phyloP scores from a whole-genome alignment of 805 yeast genomes.

The Candida succiphila region DNA sequence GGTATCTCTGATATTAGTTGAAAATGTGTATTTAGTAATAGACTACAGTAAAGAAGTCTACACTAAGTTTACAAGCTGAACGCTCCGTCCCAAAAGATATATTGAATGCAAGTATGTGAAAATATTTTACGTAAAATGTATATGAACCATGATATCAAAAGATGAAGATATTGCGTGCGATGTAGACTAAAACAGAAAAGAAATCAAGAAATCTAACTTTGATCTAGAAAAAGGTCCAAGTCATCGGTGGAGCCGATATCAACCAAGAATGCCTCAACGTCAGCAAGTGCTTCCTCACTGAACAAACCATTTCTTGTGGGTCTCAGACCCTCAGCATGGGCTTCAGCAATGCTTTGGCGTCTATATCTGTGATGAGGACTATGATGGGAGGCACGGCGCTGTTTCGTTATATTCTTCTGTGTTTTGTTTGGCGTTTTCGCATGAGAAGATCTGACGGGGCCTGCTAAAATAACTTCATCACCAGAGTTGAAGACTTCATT shows the following conservation, averaged over 20 bases:
- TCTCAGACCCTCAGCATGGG: conserved; percentile 66
- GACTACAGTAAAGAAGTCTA: too few species aligned
- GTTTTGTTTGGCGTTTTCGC: not conserved
- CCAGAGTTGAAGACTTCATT: conserved; percentile 14
- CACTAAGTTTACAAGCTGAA: too few species aligned
- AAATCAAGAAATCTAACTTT: too few species aligned
- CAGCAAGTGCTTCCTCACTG: conserved; percentile 63
- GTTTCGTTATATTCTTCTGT: not conserved
- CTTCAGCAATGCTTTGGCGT: conserved; percentile 62
- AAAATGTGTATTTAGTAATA: too few species aligned
- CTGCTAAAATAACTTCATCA: conserved; percentile 14
- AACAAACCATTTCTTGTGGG: conserved; percentile 70
- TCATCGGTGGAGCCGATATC: conserved; percentile 38
- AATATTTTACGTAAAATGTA: too few species aligned
- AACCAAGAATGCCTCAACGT: conserved; percentile 60
- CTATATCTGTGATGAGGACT: conserved; percentile 30
- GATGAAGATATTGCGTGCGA: too few species aligned
- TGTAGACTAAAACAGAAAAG: too few species aligned
- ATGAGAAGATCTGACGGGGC: conserved; percentile 3
- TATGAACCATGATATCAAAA: too few species aligned
- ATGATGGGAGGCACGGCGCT: not conserved
- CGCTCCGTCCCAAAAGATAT: too few species aligned
- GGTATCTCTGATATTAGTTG: too few species aligned
- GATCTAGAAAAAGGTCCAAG: conserved; percentile 26
- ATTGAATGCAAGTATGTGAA: too few species aligned